Percentiles rank a stretch among this genome's conserved stretches.
phyloP scores from a whole-genome alignment of 2,329 filamentous ascomycete genomes.

The Colletotrichum sp. region DNA sequence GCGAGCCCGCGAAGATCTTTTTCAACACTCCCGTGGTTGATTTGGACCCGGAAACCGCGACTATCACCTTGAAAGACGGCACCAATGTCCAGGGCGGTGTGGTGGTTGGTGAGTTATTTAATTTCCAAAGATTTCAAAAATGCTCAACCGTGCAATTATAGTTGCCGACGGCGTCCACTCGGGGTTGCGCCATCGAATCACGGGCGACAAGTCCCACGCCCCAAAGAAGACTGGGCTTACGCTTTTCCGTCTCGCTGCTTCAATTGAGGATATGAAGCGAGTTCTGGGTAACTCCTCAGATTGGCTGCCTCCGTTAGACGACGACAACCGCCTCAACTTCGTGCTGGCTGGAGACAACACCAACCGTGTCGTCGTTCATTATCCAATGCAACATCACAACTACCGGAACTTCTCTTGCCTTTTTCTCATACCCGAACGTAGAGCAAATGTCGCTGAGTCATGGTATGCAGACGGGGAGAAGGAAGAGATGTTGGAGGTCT shows the following conservation, averaged over 20 bases:
- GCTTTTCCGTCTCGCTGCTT: neutral
- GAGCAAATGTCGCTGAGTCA: neutral
- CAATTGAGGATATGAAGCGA: neutral
- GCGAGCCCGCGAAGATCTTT: neutral
- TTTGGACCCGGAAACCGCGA: neutral
- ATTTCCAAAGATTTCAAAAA: neutral
- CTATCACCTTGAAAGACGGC: neutral
- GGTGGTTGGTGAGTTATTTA: neutral
- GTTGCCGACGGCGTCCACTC: neutral
- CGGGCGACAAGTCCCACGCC: neutral
- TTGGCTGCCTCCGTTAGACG: neutral
- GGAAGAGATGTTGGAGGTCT: neutral
- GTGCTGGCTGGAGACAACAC: neutral
- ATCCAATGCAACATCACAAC: neutral
- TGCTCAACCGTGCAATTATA: neutral
- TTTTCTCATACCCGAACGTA: neutral
- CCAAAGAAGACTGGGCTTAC: neutral
- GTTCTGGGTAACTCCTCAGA: neutral
- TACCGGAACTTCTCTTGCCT: neutral
- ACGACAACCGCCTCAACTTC: neutral
- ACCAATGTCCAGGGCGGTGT: neutral
- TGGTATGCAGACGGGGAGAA: neutral
- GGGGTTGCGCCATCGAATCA: neutral
- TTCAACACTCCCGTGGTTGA: neutral
- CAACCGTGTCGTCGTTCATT: neutral